Evolutionary conservation across 2,329 filamentous ascomycete genomes (phyloP).

Genomic region (Phoma sp.): DNA sequence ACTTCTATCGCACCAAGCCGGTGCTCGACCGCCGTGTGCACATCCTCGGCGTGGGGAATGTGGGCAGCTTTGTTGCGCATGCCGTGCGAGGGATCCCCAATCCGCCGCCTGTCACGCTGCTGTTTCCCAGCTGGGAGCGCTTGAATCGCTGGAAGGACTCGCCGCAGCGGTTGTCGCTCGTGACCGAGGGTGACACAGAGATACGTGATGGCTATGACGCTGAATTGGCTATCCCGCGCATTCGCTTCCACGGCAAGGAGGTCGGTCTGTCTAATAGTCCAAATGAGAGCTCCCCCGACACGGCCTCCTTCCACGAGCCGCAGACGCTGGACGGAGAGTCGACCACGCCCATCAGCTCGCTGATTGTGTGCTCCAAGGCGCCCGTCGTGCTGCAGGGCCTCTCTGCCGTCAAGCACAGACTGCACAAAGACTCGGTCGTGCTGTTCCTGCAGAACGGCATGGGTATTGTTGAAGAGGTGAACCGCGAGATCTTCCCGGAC

Average conservation of each 20-base stretch:
- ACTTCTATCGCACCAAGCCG: constrained; percentile 43
- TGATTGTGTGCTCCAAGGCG: constrained; percentile 83
- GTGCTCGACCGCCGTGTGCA: constrained; percentile 55
- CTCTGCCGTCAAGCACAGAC: constrained; percentile 68
- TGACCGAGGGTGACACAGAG: constrained; percentile 54
- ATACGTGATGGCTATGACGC: constrained; percentile 54
- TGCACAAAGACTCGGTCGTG: constrained; percentile 74
- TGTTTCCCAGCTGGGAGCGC: constrained; percentile 68
- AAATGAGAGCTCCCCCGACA: too few relatives aligned
- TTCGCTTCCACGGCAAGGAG: constrained; percentile 50
- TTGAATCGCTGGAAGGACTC: constrained; percentile 58
- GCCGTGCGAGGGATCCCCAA: constrained; percentile 68
- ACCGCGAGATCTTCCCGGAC: constrained; percentile 73
- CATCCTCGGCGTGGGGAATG: constrained; percentile 80
- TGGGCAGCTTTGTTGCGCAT: constrained; percentile 81
- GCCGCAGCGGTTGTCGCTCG: constrained; percentile 54
- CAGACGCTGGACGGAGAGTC: constrained; percentile 36
- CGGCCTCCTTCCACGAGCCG: background rate
- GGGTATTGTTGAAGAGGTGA: constrained; percentile 81
- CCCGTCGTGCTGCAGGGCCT: constrained; percentile 72
- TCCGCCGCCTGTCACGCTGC: constrained; percentile 77
- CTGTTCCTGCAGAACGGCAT: constrained; percentile 83
- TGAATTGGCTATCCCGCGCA: constrained; percentile 50
- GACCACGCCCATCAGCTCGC: constrained; percentile 68
- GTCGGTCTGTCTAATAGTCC: constrained; percentile 27